A percentile compares a stretch with the other conserved stretches of the same genome.
phyloP scores from a whole-genome alignment of 768 basidiomycete species.

The Pulveroboletus frians region DNA sequence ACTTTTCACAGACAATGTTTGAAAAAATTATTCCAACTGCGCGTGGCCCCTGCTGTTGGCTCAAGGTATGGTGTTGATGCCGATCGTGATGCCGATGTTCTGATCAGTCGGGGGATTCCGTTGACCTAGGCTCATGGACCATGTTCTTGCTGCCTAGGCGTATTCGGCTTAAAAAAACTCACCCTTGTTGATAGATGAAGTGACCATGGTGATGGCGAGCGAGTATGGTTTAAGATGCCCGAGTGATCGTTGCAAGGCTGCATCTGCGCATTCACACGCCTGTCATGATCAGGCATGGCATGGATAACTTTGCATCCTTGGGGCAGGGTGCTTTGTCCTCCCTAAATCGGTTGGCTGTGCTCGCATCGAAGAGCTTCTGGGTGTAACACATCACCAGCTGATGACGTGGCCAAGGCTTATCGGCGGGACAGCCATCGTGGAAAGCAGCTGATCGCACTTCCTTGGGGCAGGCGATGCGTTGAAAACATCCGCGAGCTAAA shows the following conservation, averaged over 20 bases:
- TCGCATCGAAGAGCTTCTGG: constrained; percentile 54
- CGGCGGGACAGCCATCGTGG: constrained; percentile 45
- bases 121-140: constrained; percentile 52
- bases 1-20: constrained; percentile 64
- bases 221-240: constrained; percentile 54
- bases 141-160: constrained; percentile 62
- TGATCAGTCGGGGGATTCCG: constrained; percentile 65
- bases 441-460: constrained; percentile 65
- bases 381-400: constrained; percentile 39
- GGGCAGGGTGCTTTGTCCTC: constrained; percentile 58
- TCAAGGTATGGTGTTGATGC: constrained; percentile 46
- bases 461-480: constrained; percentile 53
- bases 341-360: constrained; percentile 74
- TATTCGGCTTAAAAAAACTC: constrained; percentile 72
- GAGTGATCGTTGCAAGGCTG: constrained; percentile 53
- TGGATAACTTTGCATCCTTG: constrained; percentile 35
- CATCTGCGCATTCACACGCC: not conserved
- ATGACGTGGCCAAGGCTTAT: constrained; percentile 55
- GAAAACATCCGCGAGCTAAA: constrained; percentile 11
- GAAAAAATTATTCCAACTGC: constrained; percentile 66
- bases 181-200: constrained; percentile 60
- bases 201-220: constrained; percentile 52
- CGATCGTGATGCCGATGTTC: not conserved
- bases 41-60: constrained; percentile 70
- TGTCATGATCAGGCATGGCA: constrained; percentile 2